Base-by-base conservation (phyloP, 2,329 filamentous ascomycete genomes). In the Calcarisporium arbuscula region DNA sequence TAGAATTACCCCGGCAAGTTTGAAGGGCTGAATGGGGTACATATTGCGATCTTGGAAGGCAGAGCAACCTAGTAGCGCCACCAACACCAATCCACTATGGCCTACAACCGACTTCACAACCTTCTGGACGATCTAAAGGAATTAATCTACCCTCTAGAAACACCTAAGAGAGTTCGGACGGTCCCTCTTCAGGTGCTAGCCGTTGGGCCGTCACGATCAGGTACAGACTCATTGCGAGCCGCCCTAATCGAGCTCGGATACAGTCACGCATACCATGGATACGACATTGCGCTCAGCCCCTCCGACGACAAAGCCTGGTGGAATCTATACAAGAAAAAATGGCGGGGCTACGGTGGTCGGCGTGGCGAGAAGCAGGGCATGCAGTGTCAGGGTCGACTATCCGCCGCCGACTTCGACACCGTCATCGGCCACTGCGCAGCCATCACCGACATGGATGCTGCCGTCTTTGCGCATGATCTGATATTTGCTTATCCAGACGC, bases 401-500 rank as follows among this genome's bases (percentile, higher is more conserved):
- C 38, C 12, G 28, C 33, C 5, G 30, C 38, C 18, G 35, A 34
- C 21, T 29, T 36, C 32, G 28, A 40, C 34, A 28, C 23, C 10
- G 37, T 36, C 19, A 33, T 40, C 16, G 34, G 37, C 16, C 33
- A 32, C 21, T 39, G 37, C 28, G 28, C 32, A 4, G 37, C 37
- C 33, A 19, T 40, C 25, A 36, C 33, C 12, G 37, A 40, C 29
- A 25, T 28, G 12, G 28, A 23, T 12, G 36, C 36, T 11, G 25
- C 25, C 16, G 28, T n/a, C n/a, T n/a, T n/a, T n/a, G n/a, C n/a
- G n/a, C n/a, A 54, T 8, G 58, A 62, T 23, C 38, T 63, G 23
- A 60, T 62, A 54, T 59, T 62, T 19, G 53, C 58, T 44, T 62
- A 58, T 6, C 57, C 57, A 0, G 53, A 60, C 3, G 54, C 54